Conservation (phyloP, 495 filamentous ascomycete genomes). For the Podospora comata region DNA sequence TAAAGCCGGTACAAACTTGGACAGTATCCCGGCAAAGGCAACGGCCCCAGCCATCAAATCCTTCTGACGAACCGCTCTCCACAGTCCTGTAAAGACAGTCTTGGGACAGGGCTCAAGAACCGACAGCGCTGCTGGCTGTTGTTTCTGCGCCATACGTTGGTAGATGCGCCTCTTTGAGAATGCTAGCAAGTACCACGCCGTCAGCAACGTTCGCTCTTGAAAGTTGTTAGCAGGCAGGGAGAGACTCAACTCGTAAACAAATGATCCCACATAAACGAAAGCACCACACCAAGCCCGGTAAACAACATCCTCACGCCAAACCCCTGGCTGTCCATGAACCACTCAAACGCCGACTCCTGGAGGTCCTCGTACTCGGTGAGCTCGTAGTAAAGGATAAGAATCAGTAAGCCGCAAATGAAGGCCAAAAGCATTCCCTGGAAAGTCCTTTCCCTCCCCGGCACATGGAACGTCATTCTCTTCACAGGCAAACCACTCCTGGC, state of each 20-base stretch:
- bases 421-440: not conserved
- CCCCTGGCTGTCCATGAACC: slow-evolving; percentile 41
- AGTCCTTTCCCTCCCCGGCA: not conserved
- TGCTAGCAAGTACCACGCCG: no score
- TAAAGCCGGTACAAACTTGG: slow-evolving; percentile 39
- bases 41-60: slow-evolving; percentile 19
- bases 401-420: not conserved
- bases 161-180: slow-evolving; percentile 10
- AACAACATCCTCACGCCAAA: slow-evolving; percentile 47
- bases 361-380: slow-evolving; percentile 4
- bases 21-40: slow-evolving; percentile 34
- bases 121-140: slow-evolving; percentile 31
- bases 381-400: slow-evolving; percentile 4
- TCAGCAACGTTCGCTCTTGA: not conserved
- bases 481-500: no score
- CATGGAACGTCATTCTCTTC: not conserved
- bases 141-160: slow-evolving; percentile 6
- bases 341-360: slow-evolving; percentile 30
- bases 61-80: slow-evolving; percentile 28
- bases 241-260: slow-evolving; percentile 27
- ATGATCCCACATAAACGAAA: slow-evolving; percentile 40
- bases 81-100: slow-evolving; percentile 38
- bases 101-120: slow-evolving; percentile 37
- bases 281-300: slow-evolving; percentile 36
- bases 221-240: slow-evolving; percentile 5